Evolutionary conservation across 2,329 filamentous ascomycete species (phyloP), one percentile per base, ranked within the genome.

Genomic region (Geoglossum cookeanum): DNA sequence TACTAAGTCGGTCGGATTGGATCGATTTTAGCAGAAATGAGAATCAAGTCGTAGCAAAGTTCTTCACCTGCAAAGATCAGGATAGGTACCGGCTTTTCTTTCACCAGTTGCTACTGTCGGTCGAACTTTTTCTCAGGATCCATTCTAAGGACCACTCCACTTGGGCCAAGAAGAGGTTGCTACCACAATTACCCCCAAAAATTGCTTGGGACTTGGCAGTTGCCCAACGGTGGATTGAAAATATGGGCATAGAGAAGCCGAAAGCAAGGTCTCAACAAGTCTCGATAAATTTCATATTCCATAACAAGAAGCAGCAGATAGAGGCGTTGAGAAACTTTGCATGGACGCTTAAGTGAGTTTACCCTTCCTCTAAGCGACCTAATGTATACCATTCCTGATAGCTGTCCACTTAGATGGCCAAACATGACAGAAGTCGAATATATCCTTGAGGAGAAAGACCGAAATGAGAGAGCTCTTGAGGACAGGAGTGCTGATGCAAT

Each of bases 31-130:
- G 82, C 32, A 72, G 75, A 39, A 77, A 78, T 3, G 78, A 78
- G 64, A 86, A 87, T 63, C 85, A 89, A 64, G 81, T 87, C 27
- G 79, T 83, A 29, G 85, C 85, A 2, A 80, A 81, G 57, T 87
- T 84, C 68, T 84, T 88, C 59, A 81, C 75, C 58, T 72, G 75
- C 39, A 71, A 73, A 17, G 81, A 83, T 62, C 71, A 75, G 51
- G 69, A 72, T 17, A 74, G 76, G 59, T 84, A 83, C 63, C 75
- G 78, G 59, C 76, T 75, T 30, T 88, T 89, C 70, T 87, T 86
- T 66, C 83, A 87, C 65, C 85, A 89, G 68, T 70, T 89, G n/a
- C 73, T 89, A 2, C 75, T 89, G 47, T 84, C 82, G 61, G 74
- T 85, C 54, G 85, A 89, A 67, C 73, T 89, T 4, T 80, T 86